These are phyloP conservation scores for California macrophylla DNA, from an alignment of 441 rosid genomes.

Conservation along the genomic window DNA sequence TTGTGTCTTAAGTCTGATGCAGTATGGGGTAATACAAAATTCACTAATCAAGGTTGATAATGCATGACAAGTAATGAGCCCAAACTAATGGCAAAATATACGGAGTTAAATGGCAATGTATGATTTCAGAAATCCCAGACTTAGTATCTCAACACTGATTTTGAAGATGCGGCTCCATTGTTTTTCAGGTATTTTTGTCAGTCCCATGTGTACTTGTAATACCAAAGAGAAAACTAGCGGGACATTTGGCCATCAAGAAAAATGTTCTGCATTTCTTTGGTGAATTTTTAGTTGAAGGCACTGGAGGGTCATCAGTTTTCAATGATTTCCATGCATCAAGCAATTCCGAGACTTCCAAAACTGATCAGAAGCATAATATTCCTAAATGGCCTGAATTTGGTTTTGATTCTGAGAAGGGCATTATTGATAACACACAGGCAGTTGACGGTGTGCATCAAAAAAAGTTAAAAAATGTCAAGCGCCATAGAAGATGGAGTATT, in stretches of 20 bases:
- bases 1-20: neutral
- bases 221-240: constrained; percentile 90
- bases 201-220: constrained; percentile 86
- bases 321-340: constrained; percentile 48
- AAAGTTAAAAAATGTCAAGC: constrained; percentile 60
- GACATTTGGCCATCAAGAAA: constrained; percentile 78
- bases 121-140: neutral
- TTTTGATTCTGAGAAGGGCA: constrained; percentile 37
- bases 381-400: constrained; percentile 47
- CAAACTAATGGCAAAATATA: too few relatives aligned
- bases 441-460: constrained; percentile 38
- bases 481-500: constrained; percentile 84
- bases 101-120: too few relatives aligned
- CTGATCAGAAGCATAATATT: constrained; percentile 51
- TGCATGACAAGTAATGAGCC: neutral
- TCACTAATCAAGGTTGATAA: neutral
- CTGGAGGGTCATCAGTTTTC: constrained; percentile 85
- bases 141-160: neutral
- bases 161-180: constrained; percentile 17
- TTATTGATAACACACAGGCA: constrained; percentile 36
- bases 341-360: constrained; percentile 45
- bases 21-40: neutral
- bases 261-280: constrained; percentile 85
- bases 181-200: constrained; percentile 66
- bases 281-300: constrained; percentile 87